A percentile compares a stretch with the other conserved stretches of the same genome.
Conservation (phyloP, 805 yeast species). For the Wickerhamiella australiensis region DNA sequence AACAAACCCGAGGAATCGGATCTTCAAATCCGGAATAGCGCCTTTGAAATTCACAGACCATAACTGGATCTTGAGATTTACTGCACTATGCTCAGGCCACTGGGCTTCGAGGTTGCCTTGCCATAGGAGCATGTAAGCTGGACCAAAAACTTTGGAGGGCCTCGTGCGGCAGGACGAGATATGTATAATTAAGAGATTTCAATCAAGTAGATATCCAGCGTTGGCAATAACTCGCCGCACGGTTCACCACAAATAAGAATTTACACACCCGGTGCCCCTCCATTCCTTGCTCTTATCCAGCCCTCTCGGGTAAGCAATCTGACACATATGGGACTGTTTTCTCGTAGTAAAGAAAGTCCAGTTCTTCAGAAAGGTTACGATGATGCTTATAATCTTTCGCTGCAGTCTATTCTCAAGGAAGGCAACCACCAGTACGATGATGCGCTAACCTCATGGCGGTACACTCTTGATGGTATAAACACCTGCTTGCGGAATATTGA, state of each 20-base stretch:
- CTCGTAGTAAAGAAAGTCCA: conserved; percentile 11
- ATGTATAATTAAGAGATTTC: too few relatives aligned
- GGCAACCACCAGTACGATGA: conserved; percentile 28
- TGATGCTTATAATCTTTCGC: conserved; percentile 32
- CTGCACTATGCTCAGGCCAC: conserved; percentile 3
- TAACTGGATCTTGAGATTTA: conserved; percentile 1
- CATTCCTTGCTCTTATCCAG: conserved; percentile 6
- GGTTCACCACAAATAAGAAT: too few relatives aligned
- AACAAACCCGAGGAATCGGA: conserved; percentile 7
- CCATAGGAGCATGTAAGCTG: conserved; percentile 11
- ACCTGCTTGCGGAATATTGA: conserved; percentile 26
- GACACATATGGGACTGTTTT: conserved; percentile 9
- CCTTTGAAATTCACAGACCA: background rate
- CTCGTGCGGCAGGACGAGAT: background rate
- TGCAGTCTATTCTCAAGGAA: conserved; percentile 32
- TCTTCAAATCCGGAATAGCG: conserved; percentile 1
- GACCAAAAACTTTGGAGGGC: background rate
- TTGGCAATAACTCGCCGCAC: too few relatives aligned
- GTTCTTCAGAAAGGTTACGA: conserved; percentile 30
- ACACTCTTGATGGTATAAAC: conserved; percentile 27
- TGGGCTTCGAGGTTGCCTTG: conserved; percentile 7
- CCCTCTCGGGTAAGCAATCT: conserved; percentile 8
- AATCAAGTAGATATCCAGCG: too few relatives aligned
- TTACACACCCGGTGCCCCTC: background rate
- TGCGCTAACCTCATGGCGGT: conserved; percentile 30